Conservation (phyloP, 768 basidiomycete genomes). For the Lactifluus rugatus region DNA sequence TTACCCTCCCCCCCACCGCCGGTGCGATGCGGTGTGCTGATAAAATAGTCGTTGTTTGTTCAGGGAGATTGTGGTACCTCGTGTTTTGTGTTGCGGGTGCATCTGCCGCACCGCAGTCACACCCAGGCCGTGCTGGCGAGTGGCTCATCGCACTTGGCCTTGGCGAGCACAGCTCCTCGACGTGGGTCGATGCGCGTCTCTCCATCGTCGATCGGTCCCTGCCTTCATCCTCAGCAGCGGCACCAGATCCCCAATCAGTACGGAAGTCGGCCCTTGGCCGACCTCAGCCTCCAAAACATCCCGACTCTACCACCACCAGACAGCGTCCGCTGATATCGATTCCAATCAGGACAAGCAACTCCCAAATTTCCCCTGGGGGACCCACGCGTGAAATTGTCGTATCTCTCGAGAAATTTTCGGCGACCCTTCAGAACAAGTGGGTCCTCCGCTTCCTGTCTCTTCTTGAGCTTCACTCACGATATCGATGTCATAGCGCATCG, state of each 20-base stretch:
- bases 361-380: slow-evolving; percentile 4
- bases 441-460: background rate
- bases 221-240: background rate
- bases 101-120: background rate
- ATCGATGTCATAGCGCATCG: background rate
- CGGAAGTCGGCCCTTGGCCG: background rate
- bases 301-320: background rate
- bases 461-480: background rate
- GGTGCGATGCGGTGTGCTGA: background rate
- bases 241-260: background rate
- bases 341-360: background rate
- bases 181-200: slow-evolving; percentile 13
- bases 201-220: slow-evolving; percentile 1
- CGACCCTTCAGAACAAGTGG: slow-evolving; percentile 13
- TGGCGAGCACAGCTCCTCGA: slow-evolving; percentile 1
- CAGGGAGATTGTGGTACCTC: slow-evolving; percentile 17
- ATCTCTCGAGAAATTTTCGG: slow-evolving; percentile 2
- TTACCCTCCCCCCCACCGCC: background rate
- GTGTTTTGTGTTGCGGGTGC: slow-evolving; percentile 4
- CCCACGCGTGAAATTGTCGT: slow-evolving; percentile 11
- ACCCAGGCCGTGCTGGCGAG: slow-evolving; percentile 1
- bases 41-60: background rate
- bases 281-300: slow-evolving; percentile 7
- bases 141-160: slow-evolving; percentile 17
- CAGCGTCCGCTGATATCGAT: background rate